These are phyloP conservation scores for Sphagnum contortum DNA, from an alignment of 225 moss, liverwort and hornwort species.

Conservation along the genomic window DNA sequence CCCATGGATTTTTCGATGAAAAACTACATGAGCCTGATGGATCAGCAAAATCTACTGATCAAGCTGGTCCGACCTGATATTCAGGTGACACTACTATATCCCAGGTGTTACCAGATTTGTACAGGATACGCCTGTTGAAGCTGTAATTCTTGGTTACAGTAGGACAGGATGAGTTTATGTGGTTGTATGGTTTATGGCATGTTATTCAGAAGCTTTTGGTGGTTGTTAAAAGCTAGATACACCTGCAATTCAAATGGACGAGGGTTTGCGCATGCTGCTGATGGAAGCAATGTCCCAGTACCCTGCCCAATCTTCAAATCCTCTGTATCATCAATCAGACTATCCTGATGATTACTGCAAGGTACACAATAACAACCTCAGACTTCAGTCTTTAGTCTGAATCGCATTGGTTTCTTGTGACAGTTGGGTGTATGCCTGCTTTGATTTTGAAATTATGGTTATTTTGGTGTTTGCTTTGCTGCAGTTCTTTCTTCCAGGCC, in stretches of 20 bases:
- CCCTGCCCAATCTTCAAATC: constrained; percentile 66
- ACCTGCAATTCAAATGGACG: constrained; percentile 41
- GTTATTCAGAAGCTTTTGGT: no score
- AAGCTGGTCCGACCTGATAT: constrained; percentile 75
- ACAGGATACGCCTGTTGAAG: no score
- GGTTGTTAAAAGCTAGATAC: constrained; percentile 27
- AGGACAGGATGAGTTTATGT: background rate
- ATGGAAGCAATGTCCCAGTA: constrained; percentile 84
- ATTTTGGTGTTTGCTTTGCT: constrained; percentile 6
- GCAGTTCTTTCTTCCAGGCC: constrained; percentile 86
- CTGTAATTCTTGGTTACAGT: no score
- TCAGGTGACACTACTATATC: constrained; percentile 19
- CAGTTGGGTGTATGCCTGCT: no score
- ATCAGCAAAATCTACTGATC: constrained; percentile 68
- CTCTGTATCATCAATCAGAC: constrained; percentile 37
- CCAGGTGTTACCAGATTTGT: no score
- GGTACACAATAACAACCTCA: constrained; percentile 17
- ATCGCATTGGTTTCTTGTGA: no score
- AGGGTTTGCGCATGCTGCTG: constrained; percentile 56
- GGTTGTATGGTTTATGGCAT: constrained; percentile 12
- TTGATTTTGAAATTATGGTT: background rate
- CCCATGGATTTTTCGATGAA: constrained; percentile 73
- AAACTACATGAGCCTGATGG: constrained; percentile 67
- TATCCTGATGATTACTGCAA: constrained; percentile 87
- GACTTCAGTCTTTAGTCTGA: no score